Percentiles rank a stretch among this genome's conserved stretches.
These are phyloP conservation scores for Corchorus olitorius DNA, from an alignment of 345 rosid genomes.

Conservation along the genomic window DNA sequence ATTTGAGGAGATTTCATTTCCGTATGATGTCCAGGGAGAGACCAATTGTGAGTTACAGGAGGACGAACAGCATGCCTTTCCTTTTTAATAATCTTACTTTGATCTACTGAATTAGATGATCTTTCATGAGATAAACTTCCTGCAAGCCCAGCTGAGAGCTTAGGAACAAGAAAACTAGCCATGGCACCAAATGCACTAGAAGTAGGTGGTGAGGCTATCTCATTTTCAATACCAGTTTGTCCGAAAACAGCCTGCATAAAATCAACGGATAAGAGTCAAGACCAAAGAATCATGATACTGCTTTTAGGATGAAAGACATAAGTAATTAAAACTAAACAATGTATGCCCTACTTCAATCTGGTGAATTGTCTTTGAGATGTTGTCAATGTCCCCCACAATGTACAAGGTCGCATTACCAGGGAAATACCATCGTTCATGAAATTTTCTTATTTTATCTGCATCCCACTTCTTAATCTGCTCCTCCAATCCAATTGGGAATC, in stretches of 20 bases:
- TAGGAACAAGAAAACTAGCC: constrained; percentile 99
- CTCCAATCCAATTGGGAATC: constrained; percentile 98
- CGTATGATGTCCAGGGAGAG: constrained; percentile 69
- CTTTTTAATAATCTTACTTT: constrained; percentile 61
- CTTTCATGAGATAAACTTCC: constrained; percentile 74
- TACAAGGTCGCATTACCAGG: constrained; percentile 96
- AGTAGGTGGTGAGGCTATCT: constrained; percentile 51
- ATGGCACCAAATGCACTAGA: constrained; percentile 92
- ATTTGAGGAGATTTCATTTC: constrained; percentile 81
- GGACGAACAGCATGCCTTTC: constrained; percentile 93
- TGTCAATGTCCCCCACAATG: constrained; percentile 91
- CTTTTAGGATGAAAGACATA: constrained; percentile 14
- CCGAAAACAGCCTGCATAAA: constrained; percentile 78
- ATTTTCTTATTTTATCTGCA: constrained; percentile 96
- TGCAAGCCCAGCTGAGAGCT: constrained; percentile 83
- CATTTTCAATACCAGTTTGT: constrained; percentile 61
- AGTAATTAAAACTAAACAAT: constrained; percentile 20
- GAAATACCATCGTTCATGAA: constrained; percentile 99
- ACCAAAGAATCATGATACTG: constrained; percentile 15
- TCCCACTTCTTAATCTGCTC: constrained; percentile 99
- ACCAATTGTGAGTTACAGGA: constrained; percentile 95
- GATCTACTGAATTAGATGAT: constrained; percentile 55
- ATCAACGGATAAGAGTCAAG: constrained; percentile 28
- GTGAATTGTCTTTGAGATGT: constrained; percentile 63
- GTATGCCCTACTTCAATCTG: constrained; percentile 75